Conservation (phyloP, 495 filamentous ascomycete species). For the Pyrenopolyporus hunteri region DNA sequence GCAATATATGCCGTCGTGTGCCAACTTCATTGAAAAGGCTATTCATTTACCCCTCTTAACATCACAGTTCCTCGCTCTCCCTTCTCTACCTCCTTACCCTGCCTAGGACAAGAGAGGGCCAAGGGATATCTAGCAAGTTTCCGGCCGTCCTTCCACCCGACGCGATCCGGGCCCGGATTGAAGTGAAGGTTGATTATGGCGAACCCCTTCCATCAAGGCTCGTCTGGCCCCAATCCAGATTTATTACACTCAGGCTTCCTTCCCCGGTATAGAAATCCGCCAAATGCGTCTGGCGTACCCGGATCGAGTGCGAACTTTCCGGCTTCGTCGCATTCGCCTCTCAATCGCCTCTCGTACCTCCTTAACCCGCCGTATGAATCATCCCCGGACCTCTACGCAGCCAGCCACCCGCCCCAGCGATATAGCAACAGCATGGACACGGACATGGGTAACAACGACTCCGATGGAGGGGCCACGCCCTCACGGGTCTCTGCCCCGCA, state of each 20-base stretch:
- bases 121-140: slow-evolving; percentile 9
- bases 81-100: slow-evolving; percentile 1
- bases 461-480: slow-evolving; percentile 45
- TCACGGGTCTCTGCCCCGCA: slow-evolving; percentile 40
- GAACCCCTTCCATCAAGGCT: slow-evolving; percentile 40
- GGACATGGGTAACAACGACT: slow-evolving; percentile 35
- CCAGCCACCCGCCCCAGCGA: slow-evolving; percentile 46
- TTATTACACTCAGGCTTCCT: slow-evolving; percentile 38
- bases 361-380: slow-evolving; percentile 59
- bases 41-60: background rate
- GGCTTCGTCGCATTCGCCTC: slow-evolving; percentile 53
- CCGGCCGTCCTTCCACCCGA: slow-evolving; percentile 4
- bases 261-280: slow-evolving; percentile 51
- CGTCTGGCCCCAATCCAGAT: slow-evolving; percentile 41
- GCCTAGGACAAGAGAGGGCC: background rate
- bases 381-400: slow-evolving; percentile 47
- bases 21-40: background rate
- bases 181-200: slow-evolving; percentile 36
- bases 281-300: slow-evolving; percentile 84
- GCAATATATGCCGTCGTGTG: no score
- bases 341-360: slow-evolving; percentile 65
- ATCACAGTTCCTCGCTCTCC: background rate
- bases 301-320: slow-evolving; percentile 56
- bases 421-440: slow-evolving; percentile 32
- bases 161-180: background rate